Evolutionary conservation across 2,329 filamentous ascomycete species (phyloP).

Genomic region (Paecilomyces sp.): DNA sequence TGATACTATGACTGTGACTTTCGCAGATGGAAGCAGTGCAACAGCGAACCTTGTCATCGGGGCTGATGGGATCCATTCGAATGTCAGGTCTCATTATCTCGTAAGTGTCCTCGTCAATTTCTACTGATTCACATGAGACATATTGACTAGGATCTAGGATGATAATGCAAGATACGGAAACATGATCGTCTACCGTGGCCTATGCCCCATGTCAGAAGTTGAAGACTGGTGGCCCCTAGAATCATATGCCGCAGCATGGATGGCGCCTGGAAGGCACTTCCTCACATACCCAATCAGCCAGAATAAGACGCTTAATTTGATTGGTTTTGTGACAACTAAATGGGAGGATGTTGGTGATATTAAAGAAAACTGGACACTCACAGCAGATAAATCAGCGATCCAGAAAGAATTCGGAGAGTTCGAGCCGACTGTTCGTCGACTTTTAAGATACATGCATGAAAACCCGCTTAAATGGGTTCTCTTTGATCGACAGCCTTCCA

Average conservation of each 20-base stretch:
- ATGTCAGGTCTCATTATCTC: slow-evolving; percentile 3
- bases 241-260: slow-evolving; percentile 21
- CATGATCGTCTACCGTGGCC: slow-evolving; percentile 16
- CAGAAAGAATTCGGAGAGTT: too few species aligned
- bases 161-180: slow-evolving; percentile 12
- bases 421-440: slow-evolving; percentile 5
- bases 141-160: slow-evolving; percentile 8
- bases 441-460: slow-evolving; percentile 9
- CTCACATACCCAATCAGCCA: slow-evolving; percentile 29
- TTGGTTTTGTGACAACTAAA: slow-evolving; percentile 26
- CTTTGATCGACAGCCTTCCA: slow-evolving; percentile 9
- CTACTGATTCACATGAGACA: background rate
- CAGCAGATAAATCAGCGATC: slow-evolving; percentile 10
- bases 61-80: slow-evolving; percentile 18
- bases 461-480: slow-evolving; percentile 10
- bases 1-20: slow-evolving; percentile 5
- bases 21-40: slow-evolving; percentile 6
- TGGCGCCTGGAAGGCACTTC: slow-evolving; percentile 29
- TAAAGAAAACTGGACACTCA: slow-evolving; percentile 27
- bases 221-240: slow-evolving; percentile 14
- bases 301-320: slow-evolving; percentile 28
- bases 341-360: slow-evolving; percentile 24
- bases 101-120: background rate
- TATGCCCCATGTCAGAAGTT: slow-evolving; percentile 10
- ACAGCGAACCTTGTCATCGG: slow-evolving; percentile 16